These are phyloP conservation scores for Crucihimalaya himalaica DNA, from an alignment of 345 rosid species.

Conservation along the genomic window DNA sequence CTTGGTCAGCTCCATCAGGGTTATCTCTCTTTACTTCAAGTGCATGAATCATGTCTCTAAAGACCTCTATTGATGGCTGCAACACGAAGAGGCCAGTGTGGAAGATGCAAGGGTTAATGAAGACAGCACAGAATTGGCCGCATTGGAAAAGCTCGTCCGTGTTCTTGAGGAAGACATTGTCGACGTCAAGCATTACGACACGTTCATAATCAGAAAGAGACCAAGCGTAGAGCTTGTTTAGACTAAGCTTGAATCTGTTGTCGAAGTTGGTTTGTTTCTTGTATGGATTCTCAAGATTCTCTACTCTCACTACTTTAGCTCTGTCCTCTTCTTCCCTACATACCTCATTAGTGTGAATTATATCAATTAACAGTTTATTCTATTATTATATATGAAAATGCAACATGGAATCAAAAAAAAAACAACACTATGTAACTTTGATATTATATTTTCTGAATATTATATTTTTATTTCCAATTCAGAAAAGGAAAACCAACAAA, in stretches of 20 bases:
- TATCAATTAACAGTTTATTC: conserved; percentile 1
- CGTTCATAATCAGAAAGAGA: conserved; percentile 74
- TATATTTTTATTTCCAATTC: neutral
- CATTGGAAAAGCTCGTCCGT: conserved; percentile 92
- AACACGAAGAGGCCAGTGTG: conserved; percentile 95
- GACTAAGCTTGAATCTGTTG: conserved; percentile 75
- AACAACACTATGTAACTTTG: neutral
- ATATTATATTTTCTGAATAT: neutral
- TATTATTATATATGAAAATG: neutral
- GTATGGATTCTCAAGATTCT: conserved; percentile 90
- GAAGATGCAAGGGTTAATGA: conserved; percentile 96
- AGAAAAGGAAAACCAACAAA: neutral
- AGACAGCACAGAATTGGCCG: conserved; percentile 92
- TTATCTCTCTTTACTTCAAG: conserved; percentile 59
- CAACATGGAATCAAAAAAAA: neutral
- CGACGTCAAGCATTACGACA: conserved; percentile 90
- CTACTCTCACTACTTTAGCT: conserved; percentile 81
- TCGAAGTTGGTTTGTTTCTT: conserved; percentile 57
- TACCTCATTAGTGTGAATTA: neutral
- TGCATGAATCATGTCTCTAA: conserved; percentile 78
- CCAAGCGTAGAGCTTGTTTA: conserved; percentile 97
- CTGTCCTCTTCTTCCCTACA: conserved; percentile 83
- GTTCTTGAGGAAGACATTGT: conserved; percentile 83
- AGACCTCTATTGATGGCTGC: conserved; percentile 75
- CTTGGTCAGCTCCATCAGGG: conserved; percentile 98